Base-by-base conservation (phyloP, 345 rosid genomes). In the Salix udensis region DNA sequence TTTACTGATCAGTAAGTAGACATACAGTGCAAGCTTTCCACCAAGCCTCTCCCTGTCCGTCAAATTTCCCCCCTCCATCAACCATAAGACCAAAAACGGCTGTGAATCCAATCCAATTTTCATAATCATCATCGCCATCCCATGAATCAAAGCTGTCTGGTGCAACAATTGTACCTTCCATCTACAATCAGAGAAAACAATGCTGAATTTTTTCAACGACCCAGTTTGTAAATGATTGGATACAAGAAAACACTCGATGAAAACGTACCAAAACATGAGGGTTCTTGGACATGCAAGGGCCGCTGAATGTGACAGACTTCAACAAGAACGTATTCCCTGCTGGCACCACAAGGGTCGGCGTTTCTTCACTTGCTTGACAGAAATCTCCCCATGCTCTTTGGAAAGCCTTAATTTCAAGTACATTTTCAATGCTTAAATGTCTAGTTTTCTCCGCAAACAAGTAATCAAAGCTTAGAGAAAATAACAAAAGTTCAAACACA, bases 221-320 rank as follows among this genome's bases (percentile, higher is more conserved):
- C 18, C 18, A 0, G 0, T 14, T 14, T 46, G 18, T 14, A 1
- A 46, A 46, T 46, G 50, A 46, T 46, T 46, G 14, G 0, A 46
- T 3, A 0, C 14, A 46, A 46, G 16, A 46, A 46, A 46, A 46
- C 1, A 46, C 14, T 46, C 6, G 46, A 37, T 24, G 19, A 67
- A 60, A 9, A 16, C n/a, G 30, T 37, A 78, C 84, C 78, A n/a
- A 44, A 66, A 79, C 30, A 26, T 70, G 40, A 36, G 79, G 37
- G 3, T 3, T 7, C 5, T 21, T 69, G 21, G 87, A 71, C 7
- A 21, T 81, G 81, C 82, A 83, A 28, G 88, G 88, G 18, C 88
- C 86, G 1, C 11, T 0, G 39, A 85, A 85, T 0, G 42, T n/a
- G 16, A 73, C 0, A 3, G 79, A 80, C 1, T 18, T 44, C 19